These are phyloP conservation scores for Leccinellum luteum DNA, from an alignment of 768 basidiomycete genomes.

Conservation along the genomic window DNA sequence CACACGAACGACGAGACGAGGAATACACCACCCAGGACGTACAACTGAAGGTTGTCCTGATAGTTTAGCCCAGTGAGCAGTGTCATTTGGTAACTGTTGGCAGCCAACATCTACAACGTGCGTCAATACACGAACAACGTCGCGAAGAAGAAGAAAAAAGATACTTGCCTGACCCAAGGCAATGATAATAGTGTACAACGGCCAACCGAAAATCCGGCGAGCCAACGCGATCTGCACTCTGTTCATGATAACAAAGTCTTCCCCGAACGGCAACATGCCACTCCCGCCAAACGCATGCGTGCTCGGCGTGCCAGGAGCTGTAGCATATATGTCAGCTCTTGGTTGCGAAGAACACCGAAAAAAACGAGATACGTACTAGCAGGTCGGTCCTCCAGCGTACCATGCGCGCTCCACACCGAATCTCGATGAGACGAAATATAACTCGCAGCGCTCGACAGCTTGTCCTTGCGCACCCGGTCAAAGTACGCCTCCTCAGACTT, in stretches of 20 bases:
- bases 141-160: slow-evolving; percentile 1
- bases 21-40: slow-evolving; percentile 89
- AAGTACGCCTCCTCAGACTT: slow-evolving; percentile 96
- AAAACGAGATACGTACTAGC: slow-evolving; percentile 51
- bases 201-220: slow-evolving; percentile 81
- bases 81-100: slow-evolving; percentile 94
- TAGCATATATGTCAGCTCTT: slow-evolving; percentile 2
- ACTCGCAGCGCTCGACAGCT: slow-evolving; percentile 79
- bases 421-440: slow-evolving; percentile 76
- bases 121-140: slow-evolving; percentile 1
- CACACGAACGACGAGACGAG: slow-evolving; percentile 81
- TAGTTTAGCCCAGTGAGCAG: slow-evolving; percentile 84
- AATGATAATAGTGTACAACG: slow-evolving; percentile 87
- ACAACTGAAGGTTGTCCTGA: slow-evolving; percentile 76
- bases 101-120: slow-evolving; percentile 66
- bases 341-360: slow-evolving; percentile 12
- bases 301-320: slow-evolving; percentile 46
- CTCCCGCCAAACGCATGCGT: slow-evolving; percentile 47
- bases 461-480: slow-evolving; percentile 84
- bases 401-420: slow-evolving; percentile 74
- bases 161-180: slow-evolving; percentile 70
- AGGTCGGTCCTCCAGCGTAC: slow-evolving; percentile 56
- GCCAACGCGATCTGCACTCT: slow-evolving; percentile 82
- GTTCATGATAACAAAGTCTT: slow-evolving; percentile 77
- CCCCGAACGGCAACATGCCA: slow-evolving; percentile 46